These are phyloP conservation scores for Lentinula novae-zelandiae DNA, from an alignment of 1,284 basidiomycete species.

Conservation along the genomic window DNA sequence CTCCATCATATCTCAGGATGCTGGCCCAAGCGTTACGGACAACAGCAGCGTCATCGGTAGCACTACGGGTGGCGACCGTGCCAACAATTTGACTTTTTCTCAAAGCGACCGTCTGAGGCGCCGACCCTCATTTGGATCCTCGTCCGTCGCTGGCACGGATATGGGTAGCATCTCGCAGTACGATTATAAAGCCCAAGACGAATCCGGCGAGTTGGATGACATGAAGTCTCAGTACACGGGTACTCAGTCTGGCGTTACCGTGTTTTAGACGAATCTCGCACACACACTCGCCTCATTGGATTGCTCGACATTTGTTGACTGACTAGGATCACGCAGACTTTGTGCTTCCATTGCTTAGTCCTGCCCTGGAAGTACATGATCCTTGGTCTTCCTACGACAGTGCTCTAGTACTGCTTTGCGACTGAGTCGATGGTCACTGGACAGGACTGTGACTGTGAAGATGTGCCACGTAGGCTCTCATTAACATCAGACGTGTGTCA, in stretches of 20 bases:
- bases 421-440: not conserved
- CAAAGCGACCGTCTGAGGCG: constrained; percentile 57
- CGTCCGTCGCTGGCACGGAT: constrained; percentile 74
- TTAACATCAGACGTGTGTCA: no score
- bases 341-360: not conserved
- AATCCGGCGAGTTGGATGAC: constrained; percentile 71
- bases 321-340: not conserved
- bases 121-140: constrained; percentile 60
- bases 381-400: no score
- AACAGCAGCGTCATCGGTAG: constrained; percentile 58
- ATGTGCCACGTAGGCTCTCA: not conserved
- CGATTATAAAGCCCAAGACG: constrained; percentile 83
- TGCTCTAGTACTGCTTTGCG: not conserved
- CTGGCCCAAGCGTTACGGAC: constrained; percentile 57
- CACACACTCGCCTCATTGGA: not conserved
- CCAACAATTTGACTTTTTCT: constrained; percentile 69
- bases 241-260: constrained; percentile 79
- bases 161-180: constrained; percentile 73
- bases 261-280: constrained; percentile 47
- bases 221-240: constrained; percentile 82
- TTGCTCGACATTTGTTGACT: not conserved
- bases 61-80: constrained; percentile 37
- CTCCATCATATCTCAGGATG: constrained; percentile 89
- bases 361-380: not conserved
- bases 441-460: not conserved